Evolutionary conservation across 176 grass and related monocot genomes (phyloP), one percentile per base, ranked within the genome.

Genomic region (Raddia distichophylla): DNA sequence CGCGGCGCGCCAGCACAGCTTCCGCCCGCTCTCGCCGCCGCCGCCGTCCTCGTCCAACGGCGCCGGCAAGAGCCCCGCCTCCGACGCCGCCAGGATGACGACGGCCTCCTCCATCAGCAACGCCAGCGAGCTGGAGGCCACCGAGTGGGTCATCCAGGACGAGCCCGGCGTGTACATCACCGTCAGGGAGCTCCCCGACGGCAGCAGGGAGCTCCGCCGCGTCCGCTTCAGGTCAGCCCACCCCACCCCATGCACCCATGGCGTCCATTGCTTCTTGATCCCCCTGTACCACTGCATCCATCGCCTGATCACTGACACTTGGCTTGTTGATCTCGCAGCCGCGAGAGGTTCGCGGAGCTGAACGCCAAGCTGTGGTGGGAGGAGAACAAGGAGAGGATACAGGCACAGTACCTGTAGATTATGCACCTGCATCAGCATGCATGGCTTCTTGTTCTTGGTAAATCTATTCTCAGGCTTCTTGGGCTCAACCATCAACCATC

Each of bases 351-450:
- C 15, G 92, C 89, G 0, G 92, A 94, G 84, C 83, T 89, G 59
- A 90, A 91, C 37, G 92, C 92, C 0, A 94, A 94, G 83, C 83
- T 91, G 55, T 94, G 92, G 89, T 94, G 92, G 92, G 92, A 94
- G 89, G 80, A 91, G 84, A 94, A 94, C 86, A 94, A 88, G 85
- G 92, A 94, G 81, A 94, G 92, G 63, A 91, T 94, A 87, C 86
- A 94, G 65, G 22, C 72, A 0, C 92, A 94, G 76, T 91, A 91
- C 83, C 89, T 91, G 16, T 94, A 80, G n/a, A 42, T 0, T 1
- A 10, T 19, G 19, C 67, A 17, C 11, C n/a, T 27, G 44, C 35
- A 60, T 7, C 32, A 40, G 2, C 50, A 54, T 52, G 2, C 50
- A 54, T 40, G 37, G 4, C 37, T 40, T 40, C 27, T 27, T 27